phyloP scores from a whole-genome alignment of 2,329 filamentous ascomycete genomes.

The Colletotrichum tanaceti region DNA sequence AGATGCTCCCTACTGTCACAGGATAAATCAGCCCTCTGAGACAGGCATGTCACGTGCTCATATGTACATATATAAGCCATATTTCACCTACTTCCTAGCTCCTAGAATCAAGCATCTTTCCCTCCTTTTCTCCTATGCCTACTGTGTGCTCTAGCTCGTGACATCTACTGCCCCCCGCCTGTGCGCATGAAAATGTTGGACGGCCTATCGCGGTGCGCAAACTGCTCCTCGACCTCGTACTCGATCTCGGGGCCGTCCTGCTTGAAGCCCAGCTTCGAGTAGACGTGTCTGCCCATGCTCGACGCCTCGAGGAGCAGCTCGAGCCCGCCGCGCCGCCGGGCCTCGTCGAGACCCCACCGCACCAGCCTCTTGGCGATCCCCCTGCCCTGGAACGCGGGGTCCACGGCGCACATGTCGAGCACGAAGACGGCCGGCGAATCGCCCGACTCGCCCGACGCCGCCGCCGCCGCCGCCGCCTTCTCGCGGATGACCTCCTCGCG shows the following conservation, averaged over 20 bases:
- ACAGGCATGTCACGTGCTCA: no score
- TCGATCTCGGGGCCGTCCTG: conserved; percentile 55
- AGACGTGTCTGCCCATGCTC: conserved; percentile 60
- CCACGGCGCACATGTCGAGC: conserved; percentile 63
- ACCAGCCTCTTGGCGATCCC: conserved; percentile 60
- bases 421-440: conserved; percentile 62
- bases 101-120: no score
- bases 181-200: conserved; percentile 62
- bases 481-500: conserved; percentile 56
- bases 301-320: conserved; percentile 61
- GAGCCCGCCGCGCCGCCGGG: conserved; percentile 52
- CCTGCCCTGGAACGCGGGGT: conserved; percentile 64
- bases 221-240: conserved; percentile 60
- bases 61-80: no score
- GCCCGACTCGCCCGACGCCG: no score
- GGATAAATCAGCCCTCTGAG: no score
- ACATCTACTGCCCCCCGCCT: conserved; percentile 32
- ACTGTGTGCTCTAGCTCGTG: no score
- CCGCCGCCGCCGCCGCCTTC: no score
- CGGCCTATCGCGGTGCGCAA: conserved; percentile 50
- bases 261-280: conserved; percentile 59
- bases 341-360: conserved; percentile 60
- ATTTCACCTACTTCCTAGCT: no score
- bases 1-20: no score
- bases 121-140: no score